phyloP scores from a whole-genome alignment of 163 green algal species.

The Scenedesmus sp. region DNA sequence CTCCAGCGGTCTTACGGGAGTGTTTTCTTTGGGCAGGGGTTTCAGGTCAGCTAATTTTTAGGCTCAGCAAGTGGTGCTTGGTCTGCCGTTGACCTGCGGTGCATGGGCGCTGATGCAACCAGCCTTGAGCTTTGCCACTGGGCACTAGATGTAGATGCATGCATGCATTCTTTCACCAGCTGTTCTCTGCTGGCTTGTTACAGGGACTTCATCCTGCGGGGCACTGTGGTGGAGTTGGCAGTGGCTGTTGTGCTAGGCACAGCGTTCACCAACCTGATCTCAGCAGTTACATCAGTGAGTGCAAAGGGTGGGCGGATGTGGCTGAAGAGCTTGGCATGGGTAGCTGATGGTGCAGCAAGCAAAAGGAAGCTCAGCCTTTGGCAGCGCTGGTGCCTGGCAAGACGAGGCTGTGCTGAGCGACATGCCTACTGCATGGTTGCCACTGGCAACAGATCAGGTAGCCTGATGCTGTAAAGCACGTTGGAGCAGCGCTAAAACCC shows the following conservation, averaged over 20 bases:
- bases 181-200: not conserved
- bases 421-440: not conserved
- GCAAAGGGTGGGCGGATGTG: not conserved
- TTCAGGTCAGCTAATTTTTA: conserved; percentile 25
- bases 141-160: not conserved
- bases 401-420: not conserved
- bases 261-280: conserved; percentile 47
- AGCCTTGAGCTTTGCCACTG: not conserved
- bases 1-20: conserved; percentile 19
- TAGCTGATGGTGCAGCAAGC: not conserved
- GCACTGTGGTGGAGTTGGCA: conserved; percentile 51
- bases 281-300: conserved; percentile 30
- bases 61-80: not conserved
- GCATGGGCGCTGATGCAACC: not conserved
- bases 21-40: conserved; percentile 41
- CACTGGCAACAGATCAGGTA: no score
- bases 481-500: not conserved
- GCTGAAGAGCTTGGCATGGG: not conserved
- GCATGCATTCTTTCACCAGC: not conserved
- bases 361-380: not conserved
- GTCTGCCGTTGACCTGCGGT: not conserved
- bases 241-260: conserved; percentile 49
- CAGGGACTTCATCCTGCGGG: conserved; percentile 54
- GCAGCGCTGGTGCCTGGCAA: not conserved
- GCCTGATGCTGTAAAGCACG: no score